Evolutionary conservation across 2,329 filamentous ascomycete species (phyloP).

Genomic region (Nothomitra cinnamomea): DNA sequence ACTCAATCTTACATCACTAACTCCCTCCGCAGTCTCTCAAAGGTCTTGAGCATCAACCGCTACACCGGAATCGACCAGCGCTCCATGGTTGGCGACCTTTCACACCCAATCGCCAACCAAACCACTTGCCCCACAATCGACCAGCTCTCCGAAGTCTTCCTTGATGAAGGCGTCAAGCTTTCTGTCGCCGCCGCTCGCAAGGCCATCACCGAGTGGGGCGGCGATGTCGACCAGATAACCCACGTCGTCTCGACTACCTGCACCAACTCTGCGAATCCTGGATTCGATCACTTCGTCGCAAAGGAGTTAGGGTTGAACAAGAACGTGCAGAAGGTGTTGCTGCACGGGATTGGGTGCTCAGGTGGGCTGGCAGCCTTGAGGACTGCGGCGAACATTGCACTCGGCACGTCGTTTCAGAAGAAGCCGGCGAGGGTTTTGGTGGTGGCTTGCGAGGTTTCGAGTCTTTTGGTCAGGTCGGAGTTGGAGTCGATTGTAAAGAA

Average conservation of each 20-base stretch:
- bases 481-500: conserved; percentile 42
- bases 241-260: conserved; percentile 52
- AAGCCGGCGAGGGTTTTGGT: conserved; percentile 46
- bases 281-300: conserved; percentile 48
- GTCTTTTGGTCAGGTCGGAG: conserved; percentile 42
- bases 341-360: conserved; percentile 50
- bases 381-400: conserved; percentile 48
- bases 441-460: conserved; percentile 40
- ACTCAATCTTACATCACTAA: neutral
- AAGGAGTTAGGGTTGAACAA: conserved; percentile 39
- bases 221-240: conserved; percentile 38
- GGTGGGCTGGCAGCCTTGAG: conserved; percentile 45
- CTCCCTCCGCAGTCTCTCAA: conserved; percentile 34
- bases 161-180: conserved; percentile 39
- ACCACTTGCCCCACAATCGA: conserved; percentile 32
- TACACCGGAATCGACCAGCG: conserved; percentile 47
- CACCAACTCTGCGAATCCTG: conserved; percentile 52
- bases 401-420: conserved; percentile 41
- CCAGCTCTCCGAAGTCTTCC: conserved; percentile 37
- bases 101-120: conserved; percentile 44
- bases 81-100: conserved; percentile 42
- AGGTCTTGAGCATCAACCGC: conserved; percentile 44
- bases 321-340: conserved; percentile 44
- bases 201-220: conserved; percentile 36
- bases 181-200: conserved; percentile 37